A percentile compares a stretch with the other conserved stretches of the same genome.
Evolutionary conservation across 2,329 filamentous ascomycete species (phyloP).

Genomic region (Monosporascus cannonballus): DNA sequence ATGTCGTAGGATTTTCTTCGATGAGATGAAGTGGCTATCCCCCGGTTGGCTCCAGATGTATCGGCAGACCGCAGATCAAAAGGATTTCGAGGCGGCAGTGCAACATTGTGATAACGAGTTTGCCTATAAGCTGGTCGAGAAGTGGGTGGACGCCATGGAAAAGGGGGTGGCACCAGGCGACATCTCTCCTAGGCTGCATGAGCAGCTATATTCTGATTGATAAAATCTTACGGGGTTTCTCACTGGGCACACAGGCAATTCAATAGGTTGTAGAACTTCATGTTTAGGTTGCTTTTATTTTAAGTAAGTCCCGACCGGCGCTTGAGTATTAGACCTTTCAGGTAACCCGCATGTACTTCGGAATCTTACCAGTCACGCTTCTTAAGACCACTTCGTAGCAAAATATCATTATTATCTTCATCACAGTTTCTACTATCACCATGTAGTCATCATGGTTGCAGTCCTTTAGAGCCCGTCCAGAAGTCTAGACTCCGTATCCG

Average conservation of each 20-base stretch:
- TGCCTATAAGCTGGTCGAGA: slow-evolving; percentile 12
- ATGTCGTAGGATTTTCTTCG: slow-evolving; percentile 18
- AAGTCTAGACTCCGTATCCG: no score
- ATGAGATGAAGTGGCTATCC: slow-evolving; percentile 14
- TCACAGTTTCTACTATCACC: no score
- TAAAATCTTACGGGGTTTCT: neutral
- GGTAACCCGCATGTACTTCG: no score
- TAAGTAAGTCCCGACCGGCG: neutral
- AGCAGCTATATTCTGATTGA: slow-evolving; percentile 4
- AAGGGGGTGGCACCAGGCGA: neutral
- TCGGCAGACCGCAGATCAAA: slow-evolving; percentile 3
- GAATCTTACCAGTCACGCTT: no score
- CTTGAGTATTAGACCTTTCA: no score
- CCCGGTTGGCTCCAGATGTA: slow-evolving; percentile 18
- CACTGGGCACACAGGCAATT: neutral
- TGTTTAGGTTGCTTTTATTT: neutral
- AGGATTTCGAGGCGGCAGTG: slow-evolving; percentile 26
- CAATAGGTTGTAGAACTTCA: neutral
- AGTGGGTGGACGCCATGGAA: slow-evolving; percentile 18
- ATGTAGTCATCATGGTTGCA: no score
- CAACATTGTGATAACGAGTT: slow-evolving; percentile 23
- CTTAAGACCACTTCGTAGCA: no score
- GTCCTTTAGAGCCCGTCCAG: no score
- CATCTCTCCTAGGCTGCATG: slow-evolving; percentile 10
- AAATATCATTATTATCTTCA: no score